Evolutionary conservation across 2,329 filamentous ascomycete species (phyloP).

Genomic region (Hymenoscyphus linearis): DNA sequence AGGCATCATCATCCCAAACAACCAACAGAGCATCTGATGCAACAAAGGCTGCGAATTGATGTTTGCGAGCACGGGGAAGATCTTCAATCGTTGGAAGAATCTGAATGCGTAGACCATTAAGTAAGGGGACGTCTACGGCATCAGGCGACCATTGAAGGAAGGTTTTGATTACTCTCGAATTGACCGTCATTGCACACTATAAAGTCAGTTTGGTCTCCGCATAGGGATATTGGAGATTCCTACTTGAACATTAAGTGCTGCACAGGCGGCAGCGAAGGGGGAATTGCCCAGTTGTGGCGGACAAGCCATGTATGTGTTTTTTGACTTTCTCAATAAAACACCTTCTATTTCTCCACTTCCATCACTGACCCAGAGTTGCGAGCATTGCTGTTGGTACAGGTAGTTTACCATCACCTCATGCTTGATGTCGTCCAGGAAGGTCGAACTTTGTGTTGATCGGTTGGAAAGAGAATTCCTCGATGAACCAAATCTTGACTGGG

Average conservation of each 20-base stretch:
- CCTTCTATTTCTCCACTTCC: conserved; percentile 64
- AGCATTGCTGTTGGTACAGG: conserved; percentile 74
- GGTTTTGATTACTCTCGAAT: conserved; percentile 72
- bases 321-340: conserved; percentile 63
- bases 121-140: conserved; percentile 68
- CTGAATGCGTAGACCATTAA: conserved; percentile 72
- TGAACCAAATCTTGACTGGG: conserved; percentile 43
- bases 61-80: conserved; percentile 64
- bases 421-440: conserved; percentile 66
- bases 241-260: conserved; percentile 67
- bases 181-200: conserved; percentile 74
- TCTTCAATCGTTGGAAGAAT: conserved; percentile 69
- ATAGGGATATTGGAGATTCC: conserved; percentile 18
- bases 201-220: not conserved
- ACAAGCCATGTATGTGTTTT: conserved; percentile 67
- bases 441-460: conserved; percentile 42
- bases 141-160: conserved; percentile 69
- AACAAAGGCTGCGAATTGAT: conserved; percentile 77
- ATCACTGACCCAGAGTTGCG: conserved; percentile 68
- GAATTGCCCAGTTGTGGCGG: conserved; percentile 60
- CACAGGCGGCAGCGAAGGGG: conserved; percentile 57
- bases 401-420: conserved; percentile 82
- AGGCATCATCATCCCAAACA: conserved; percentile 78
- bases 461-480: conserved; percentile 49
- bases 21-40: conserved; percentile 65